Percentiles rank a stretch among this genome's conserved stretches.
Evolutionary conservation across 805 yeast species (phyloP).

Genomic region (baker's yeast (Saccharomyces cerevisiae)): DNA sequence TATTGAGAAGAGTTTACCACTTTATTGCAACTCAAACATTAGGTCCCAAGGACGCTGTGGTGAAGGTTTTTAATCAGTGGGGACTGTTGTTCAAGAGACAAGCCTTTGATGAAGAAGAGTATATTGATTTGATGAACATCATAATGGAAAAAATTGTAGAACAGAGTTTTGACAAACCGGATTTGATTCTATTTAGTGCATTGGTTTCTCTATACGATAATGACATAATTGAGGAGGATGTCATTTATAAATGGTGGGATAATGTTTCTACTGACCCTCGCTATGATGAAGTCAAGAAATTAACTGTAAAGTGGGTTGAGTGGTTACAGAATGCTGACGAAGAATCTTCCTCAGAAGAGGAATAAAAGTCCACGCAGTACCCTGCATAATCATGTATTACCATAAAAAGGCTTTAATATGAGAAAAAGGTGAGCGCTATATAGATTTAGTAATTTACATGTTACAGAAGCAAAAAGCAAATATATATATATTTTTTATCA

Average conservation of each 20-base stretch:
- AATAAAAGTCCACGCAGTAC: conserved; percentile 5
- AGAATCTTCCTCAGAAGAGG: conserved; percentile 49
- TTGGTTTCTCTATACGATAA: conserved; percentile 63
- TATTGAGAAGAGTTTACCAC: conserved; percentile 60
- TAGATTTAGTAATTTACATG: not conserved
- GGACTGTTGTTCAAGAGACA: conserved; percentile 73
- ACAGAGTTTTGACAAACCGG: conserved; percentile 29
- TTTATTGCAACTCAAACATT: conserved; percentile 71
- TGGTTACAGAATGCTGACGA: conserved; percentile 81
- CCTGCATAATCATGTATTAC: not conserved
- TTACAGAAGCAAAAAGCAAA: not conserved
- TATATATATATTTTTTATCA: not conserved
- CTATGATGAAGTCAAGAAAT: conserved; percentile 42
- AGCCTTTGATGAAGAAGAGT: conserved; percentile 73
- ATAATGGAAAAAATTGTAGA: conserved; percentile 32
- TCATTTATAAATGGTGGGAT: conserved; percentile 78
- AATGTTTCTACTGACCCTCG: conserved; percentile 32
- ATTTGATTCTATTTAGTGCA: conserved; percentile 31
- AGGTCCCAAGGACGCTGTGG: conserved; percentile 66
- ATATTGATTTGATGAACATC: conserved; percentile 55
- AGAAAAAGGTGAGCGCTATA: not conserved
- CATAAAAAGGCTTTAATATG: not conserved
- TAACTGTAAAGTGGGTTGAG: conserved; percentile 67
- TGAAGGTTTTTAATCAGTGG: conserved; percentile 75
- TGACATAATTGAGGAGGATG: conserved; percentile 78